phyloP scores from a whole-genome alignment of 768 basidiomycete species.

The Amylocystis lapponica region DNA sequence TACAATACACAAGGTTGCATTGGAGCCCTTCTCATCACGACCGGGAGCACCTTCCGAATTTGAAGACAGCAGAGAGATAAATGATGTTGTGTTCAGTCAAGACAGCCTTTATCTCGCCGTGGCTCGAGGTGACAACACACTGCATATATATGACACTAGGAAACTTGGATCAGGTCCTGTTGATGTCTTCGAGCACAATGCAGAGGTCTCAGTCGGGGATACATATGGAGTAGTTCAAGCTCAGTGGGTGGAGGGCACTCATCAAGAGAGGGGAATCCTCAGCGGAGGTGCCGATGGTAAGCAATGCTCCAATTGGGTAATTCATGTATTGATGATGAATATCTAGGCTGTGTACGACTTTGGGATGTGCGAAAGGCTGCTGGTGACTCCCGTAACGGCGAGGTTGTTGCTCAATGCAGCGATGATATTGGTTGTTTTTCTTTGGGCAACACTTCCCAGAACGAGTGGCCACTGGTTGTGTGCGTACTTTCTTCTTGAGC shows the following conservation, averaged over 20 bases:
- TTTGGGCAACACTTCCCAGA: conserved; percentile 46
- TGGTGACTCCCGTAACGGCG: conserved; percentile 37
- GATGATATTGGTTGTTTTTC: conserved; percentile 57
- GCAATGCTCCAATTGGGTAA: conserved; percentile 9
- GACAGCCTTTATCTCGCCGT: conserved; percentile 58
- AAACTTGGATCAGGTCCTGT: conserved; percentile 41
- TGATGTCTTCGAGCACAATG: conserved; percentile 44
- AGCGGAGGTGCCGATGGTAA: conserved; percentile 64
- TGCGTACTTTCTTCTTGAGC: conserved; percentile 27
- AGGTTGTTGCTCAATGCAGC: conserved; percentile 43
- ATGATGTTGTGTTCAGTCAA: conserved; percentile 46
- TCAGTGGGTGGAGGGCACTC: conserved; percentile 44
- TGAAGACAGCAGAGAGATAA: conserved; percentile 40
- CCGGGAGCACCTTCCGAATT: no score
- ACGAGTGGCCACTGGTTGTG: conserved; percentile 57
- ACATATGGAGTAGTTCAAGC: conserved; percentile 46
- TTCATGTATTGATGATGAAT: conserved; percentile 1
- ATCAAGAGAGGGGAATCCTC: conserved; percentile 40
- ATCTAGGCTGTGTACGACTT: conserved; percentile 59
- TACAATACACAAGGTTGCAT: no score
- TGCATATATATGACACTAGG: conserved; percentile 60
- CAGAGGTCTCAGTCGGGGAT: conserved; percentile 2
- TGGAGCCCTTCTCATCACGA: conserved; percentile 12
- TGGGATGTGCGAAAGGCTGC: conserved; percentile 53
- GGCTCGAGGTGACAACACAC: conserved; percentile 51